Evolutionary conservation across 495 filamentous ascomycete genomes (phyloP), one percentile per base, ranked within the genome.

Genomic region (Xylaria sp.): DNA sequence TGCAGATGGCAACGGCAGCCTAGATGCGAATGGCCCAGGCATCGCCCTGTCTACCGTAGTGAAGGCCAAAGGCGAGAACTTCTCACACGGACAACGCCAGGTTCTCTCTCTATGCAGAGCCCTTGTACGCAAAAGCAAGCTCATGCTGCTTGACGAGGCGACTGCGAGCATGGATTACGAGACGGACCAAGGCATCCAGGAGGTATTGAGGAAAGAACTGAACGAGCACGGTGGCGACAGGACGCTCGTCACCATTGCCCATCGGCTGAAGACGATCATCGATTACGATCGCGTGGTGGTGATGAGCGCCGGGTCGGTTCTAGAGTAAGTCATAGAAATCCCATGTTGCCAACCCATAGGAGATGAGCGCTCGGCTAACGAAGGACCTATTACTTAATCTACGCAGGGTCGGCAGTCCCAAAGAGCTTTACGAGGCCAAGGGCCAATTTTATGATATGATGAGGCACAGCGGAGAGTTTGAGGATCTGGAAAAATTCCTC

Each of bases 161-260:
- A 89, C 88, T 6, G 85, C 85, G 46, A 85, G 83, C 69, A 87
- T 89, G 70, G 87, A 89, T 66, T 83, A 83, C 40, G 83, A 87
- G 70, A 89, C 87, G 24, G 87, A 89, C 67, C 77, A 80, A 62
- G 80, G 81, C 29, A 85, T 89, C 63, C 85, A 87, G 74, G 74
- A 76, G 6, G 80, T 87, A 2, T 72, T 89, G 40, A 76, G 82
- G 1, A 75, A 78, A 6, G 80, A 84, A 43, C 69, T 85, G 17
- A 73, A 83, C 19, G 74, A 81, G 57, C 69, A 75, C 19, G 78
- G 75, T 11, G 67, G 76, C 29, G 81, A 84, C 7, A 81, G 83
- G 46, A 88, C 86, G 31, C 73, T 89, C 5, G 77, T 89, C n/a
- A 81, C 82, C 3, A 82, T 88, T 33, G 82, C 80, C 3, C 85